Conservation (phyloP, 495 filamentous ascomycete genomes). For the Penicillium angulare region DNA sequence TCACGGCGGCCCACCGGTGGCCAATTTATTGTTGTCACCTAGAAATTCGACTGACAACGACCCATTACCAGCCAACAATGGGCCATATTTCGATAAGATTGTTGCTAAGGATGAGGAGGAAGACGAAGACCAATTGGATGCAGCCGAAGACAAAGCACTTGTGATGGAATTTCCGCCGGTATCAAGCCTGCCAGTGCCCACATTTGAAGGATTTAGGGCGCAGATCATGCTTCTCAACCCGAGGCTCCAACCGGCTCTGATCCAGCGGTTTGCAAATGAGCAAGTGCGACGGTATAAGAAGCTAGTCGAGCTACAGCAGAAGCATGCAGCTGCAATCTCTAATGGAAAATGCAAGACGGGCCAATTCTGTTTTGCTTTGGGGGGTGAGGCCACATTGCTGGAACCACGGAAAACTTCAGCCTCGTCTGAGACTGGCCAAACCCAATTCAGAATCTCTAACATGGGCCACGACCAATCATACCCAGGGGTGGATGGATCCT, state of each 20-base stretch:
- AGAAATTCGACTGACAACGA: constrained; percentile 10
- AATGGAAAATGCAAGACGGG: constrained; percentile 57
- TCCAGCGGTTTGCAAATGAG: constrained; percentile 81
- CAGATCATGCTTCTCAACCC: constrained; percentile 76
- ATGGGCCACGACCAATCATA: constrained; percentile 64
- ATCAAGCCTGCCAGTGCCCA: constrained; percentile 62
- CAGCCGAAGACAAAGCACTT: constrained; percentile 40
- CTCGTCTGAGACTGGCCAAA: constrained; percentile 42
- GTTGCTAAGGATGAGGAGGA: constrained; percentile 50
- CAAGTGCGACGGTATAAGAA: constrained; percentile 77
- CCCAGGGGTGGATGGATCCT: constrained; percentile 60
- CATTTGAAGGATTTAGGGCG: constrained; percentile 69
- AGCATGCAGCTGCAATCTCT: constrained; percentile 60
- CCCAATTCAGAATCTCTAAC: constrained; percentile 53
- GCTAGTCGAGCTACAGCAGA: constrained; percentile 68
- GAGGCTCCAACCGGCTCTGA: constrained; percentile 61
- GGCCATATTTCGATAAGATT: constrained; percentile 15
- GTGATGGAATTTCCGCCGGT: constrained; percentile 49
- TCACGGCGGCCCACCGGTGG: constrained; percentile 49
- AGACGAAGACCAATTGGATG: constrained; percentile 37
- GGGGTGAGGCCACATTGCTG: constrained; percentile 55
- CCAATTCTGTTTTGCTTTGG: constrained; percentile 60
- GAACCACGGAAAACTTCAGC: constrained; percentile 46
- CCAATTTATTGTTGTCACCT: constrained; percentile 39
- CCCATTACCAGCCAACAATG: not conserved